These are phyloP conservation scores for Otatea glauca DNA, from an alignment of 176 grass and related monocot genomes.

Conservation along the genomic window DNA sequence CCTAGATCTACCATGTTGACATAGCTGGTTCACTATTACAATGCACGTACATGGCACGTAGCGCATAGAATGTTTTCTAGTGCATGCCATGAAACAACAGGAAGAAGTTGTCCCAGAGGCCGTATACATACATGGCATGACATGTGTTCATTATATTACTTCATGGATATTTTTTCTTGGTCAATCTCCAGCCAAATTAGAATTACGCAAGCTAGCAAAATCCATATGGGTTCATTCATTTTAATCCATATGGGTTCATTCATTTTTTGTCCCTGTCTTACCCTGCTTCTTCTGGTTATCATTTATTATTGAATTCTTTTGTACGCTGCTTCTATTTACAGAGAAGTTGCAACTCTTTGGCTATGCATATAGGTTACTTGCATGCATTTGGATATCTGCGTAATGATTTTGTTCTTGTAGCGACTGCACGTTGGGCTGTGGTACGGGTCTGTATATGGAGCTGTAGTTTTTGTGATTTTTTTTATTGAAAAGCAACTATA, in stretches of 20 bases:
- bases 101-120: conserved; percentile 33
- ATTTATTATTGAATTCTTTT: not conserved
- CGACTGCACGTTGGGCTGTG: conserved; percentile 44
- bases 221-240: not conserved
- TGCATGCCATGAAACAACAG: conserved; percentile 16
- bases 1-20: too few relatives aligned
- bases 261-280: not conserved
- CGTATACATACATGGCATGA: conserved; percentile 41
- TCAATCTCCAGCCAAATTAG: not conserved
- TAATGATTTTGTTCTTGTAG: conserved; percentile 23
- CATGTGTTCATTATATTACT: not conserved
- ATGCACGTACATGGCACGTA: too few relatives aligned
- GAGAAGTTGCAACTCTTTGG: not conserved
- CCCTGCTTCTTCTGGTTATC: not conserved
- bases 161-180: not conserved
- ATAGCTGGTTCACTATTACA: too few relatives aligned
- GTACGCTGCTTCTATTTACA: not conserved
- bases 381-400: conserved; percentile 17
- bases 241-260: conserved; percentile 3
- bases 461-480: too few relatives aligned
- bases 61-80: conserved; percentile 29
- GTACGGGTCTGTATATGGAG: not conserved
- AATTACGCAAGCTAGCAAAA: not conserved
- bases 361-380: not conserved
- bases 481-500: too few relatives aligned